Percentiles rank a stretch among this genome's conserved stretches.
These are phyloP conservation scores for Venturiaceae sp. DNA, from an alignment of 2,329 filamentous ascomycete species.

Conservation along the genomic window DNA sequence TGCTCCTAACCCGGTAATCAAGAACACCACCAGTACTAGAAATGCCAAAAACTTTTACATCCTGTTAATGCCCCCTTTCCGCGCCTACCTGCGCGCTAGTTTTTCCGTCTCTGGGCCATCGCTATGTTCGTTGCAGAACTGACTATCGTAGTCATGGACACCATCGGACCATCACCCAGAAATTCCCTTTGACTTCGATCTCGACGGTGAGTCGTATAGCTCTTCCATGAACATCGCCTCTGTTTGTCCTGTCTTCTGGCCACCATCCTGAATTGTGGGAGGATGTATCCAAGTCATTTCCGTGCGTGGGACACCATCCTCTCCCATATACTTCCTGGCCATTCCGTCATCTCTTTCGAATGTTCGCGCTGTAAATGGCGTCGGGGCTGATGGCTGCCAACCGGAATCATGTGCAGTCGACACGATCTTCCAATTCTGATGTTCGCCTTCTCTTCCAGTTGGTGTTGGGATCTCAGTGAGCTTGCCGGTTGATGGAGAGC, in stretches of 20 bases:
- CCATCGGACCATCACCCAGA: neutral
- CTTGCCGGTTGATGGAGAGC: constrained; percentile 18
- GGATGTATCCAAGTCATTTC: constrained; percentile 37
- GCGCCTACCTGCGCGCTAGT: neutral
- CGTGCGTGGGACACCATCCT: constrained; percentile 30
- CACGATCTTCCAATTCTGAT: constrained; percentile 15
- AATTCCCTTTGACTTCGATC: neutral
- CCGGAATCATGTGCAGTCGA: constrained; percentile 19
- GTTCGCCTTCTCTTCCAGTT: constrained; percentile 14
- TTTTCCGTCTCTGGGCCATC: neutral
- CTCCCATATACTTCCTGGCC: constrained; percentile 25
- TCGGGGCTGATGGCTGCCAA: constrained; percentile 8
- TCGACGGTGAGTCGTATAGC: neutral
- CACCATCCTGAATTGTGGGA: constrained; percentile 27
- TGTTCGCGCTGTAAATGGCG: constrained; percentile 22
- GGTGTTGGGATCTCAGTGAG: constrained; percentile 37
- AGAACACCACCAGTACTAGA: neutral
- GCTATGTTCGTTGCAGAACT: neutral
- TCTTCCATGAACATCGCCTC: constrained; percentile 1
- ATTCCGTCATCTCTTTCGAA: constrained; percentile 31
- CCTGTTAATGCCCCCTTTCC: neutral
- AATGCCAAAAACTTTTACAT: neutral
- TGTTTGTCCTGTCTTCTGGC: constrained; percentile 22
- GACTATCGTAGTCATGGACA: neutral
- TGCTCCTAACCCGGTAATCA: neutral